Evolutionary conservation across 305 asterid genomes (phyloP), one percentile per base, ranked within the genome.

Genomic region (Caryopteris hybrid): DNA sequence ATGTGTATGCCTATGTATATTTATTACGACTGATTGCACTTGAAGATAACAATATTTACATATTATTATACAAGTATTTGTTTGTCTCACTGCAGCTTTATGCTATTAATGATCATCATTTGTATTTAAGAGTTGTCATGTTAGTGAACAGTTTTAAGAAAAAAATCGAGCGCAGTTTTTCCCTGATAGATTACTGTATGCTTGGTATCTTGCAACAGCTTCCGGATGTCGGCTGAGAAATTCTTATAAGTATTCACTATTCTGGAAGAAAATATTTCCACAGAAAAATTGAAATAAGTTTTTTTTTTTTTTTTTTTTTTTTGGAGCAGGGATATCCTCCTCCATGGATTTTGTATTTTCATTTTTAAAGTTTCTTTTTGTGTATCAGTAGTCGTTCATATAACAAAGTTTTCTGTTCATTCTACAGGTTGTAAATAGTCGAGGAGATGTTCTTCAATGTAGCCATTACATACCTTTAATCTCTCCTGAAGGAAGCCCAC

Each of bases 381-480:
- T 22, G 31, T 59, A 16, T 63, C 18, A 8, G 5, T 29, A 27
- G 20, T 20, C 39, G 41, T 5, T 48, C 42, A n/a, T 38, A 7
- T 42, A 46, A 14, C 57, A 73, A 45, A 74, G 50, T 56, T 60
- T 16, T 73, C 23, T 39, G 10, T 64, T 47, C 67, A 16, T 68
- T 74, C 36, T 82, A 79, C 92, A 92, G 98, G 90, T 92, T 43
- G 60, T 46, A 74, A 92, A 92, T 81, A 79, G 88, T 69, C 87
- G 95, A 45, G 93, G 89, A 25, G 93, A 88, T 76, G 74, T 79
- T 80, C 90, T 92, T 71, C 88, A 88, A 36, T 92, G 98, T 72
- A 92, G 97, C 82, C 97, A 92, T 88, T 92, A 92, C 80, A 68
- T 85, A 83, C 98, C 98, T 64, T 76, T 83, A 18, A 80, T 77